phyloP scores from a whole-genome alignment of 164 flowering plant species.

The Umbellularia californica region DNA sequence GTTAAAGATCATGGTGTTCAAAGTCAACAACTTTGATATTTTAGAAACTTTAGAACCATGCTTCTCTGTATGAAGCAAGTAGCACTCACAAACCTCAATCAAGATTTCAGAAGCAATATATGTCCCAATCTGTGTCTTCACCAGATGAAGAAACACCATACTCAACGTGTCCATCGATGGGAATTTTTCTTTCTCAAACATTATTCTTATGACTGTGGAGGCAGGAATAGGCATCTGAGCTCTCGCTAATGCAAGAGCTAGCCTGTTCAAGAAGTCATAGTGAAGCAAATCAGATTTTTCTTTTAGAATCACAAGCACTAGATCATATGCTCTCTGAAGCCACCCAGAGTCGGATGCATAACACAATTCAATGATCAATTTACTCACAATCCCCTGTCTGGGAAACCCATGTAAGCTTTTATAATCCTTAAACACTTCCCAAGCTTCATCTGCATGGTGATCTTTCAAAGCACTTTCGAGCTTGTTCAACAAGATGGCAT shows the following conservation, averaged over 20 bases:
- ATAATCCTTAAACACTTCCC: conserved; percentile 52
- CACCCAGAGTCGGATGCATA: conserved; percentile 51
- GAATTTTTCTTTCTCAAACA: conserved; percentile 36
- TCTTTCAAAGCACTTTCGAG: conserved; percentile 50
- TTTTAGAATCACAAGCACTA: conserved; percentile 38
- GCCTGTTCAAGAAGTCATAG: conserved; percentile 35
- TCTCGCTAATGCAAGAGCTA: conserved; percentile 61
- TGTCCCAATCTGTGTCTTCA: conserved; percentile 61
- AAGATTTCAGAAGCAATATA: conserved; percentile 66
- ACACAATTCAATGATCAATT: conserved; percentile 44
- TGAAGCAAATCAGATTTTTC: conserved; percentile 42
- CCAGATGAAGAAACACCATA: conserved; percentile 60
- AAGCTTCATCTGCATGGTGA: conserved; percentile 53
- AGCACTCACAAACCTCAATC: conserved; percentile 54
- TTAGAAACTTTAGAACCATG: conserved; percentile 14
- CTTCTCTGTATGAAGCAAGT: conserved; percentile 6
- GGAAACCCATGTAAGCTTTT: conserved; percentile 61
- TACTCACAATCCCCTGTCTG: conserved; percentile 23
- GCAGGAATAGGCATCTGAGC: conserved; percentile 64
- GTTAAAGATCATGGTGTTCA: conserved; percentile 62
- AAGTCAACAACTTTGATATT: conserved; percentile 29
- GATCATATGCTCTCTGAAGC: conserved; percentile 49
- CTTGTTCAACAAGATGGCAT: conserved; percentile 37
- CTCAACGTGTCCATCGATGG: conserved; percentile 38
- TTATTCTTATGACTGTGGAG: conserved; percentile 50